Base-by-base conservation (phyloP, 352 stramenopile genomes). In the Peronospora farinosa region DNA sequence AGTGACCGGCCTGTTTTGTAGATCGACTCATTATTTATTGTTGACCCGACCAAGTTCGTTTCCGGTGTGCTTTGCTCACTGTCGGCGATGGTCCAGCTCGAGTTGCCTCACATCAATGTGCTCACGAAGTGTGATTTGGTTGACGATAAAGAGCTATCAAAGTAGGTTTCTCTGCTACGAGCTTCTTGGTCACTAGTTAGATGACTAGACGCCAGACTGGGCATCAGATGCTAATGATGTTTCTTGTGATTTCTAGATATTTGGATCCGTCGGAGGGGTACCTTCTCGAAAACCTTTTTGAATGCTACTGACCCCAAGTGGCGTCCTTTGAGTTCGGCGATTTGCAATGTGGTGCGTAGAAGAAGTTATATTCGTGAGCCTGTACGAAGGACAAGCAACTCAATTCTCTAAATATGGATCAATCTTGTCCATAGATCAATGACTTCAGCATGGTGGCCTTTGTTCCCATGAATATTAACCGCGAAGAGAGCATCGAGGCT, bases 361-460 rank as follows among this genome's bases (percentile, higher is more conserved):
- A 39, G 15, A 2, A 2, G 23, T 4, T 7, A 19, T 5, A 10
- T 21, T 8, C 40, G 16, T 47, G 21, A 32, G 31, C 35, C 19
- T 50, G 19, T 15, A 39, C 30, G 13, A 6, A 46, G 49, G 30
- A 57, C 30, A 57, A 25, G 6, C 44, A 43, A 40, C 40, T 47
- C 8, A 49, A 12, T n/a, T 49, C 19, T 41, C 16, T 35, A 9
- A 31, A 31, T 42, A 16, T 51, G 57, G 31, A 23, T 17, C 52
- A 31, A 7, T 44, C 30, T 51, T 57, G 32, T 51, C 28, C 19
- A 27, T 27, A 93, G 83, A 90, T 93, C 51, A 92, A 90, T 42
- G 95, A 98, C 78, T 98, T 97, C 67, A 96, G 84, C 54, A 97
- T 98, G 92, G 95, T 99, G 15, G 87, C 86, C 8, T 99, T 98